These are phyloP conservation scores for Kurtzmaniella cleridarum DNA, from an alignment of 805 yeast species.

Conservation along the genomic window DNA sequence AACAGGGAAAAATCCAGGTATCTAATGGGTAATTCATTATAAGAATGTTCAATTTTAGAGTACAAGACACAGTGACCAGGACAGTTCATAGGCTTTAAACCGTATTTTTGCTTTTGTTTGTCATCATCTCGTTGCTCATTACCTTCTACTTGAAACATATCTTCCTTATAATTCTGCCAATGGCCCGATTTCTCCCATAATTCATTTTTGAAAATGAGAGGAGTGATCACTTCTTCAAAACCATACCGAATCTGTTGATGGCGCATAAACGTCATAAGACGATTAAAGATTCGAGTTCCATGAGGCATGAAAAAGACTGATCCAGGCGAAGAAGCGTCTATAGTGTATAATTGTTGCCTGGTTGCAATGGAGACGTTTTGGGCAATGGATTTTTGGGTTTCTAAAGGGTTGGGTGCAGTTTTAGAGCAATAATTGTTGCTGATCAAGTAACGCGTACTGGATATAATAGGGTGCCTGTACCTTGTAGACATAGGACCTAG, in stretches of 20 bases:
- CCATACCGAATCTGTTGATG: constrained; percentile 75
- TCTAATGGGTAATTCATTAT: constrained; percentile 81
- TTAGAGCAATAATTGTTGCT: too few relatives aligned
- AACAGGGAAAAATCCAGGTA: constrained; percentile 85
- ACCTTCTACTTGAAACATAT: constrained; percentile 86
- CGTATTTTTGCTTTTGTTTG: constrained; percentile 43
- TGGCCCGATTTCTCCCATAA: constrained; percentile 93
- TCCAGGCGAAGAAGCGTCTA: constrained; percentile 84
- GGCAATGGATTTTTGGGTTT: too few relatives aligned
- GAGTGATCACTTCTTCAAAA: constrained; percentile 89
- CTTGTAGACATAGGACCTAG: too few relatives aligned
- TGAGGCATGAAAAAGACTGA: constrained; percentile 88
- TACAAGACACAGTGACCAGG: constrained; percentile 92
- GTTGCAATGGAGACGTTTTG: constrained; percentile 45
- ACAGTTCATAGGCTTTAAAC: constrained; percentile 92
- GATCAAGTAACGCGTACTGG: too few relatives aligned
- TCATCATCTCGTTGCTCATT: constrained; percentile 31
- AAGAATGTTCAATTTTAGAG: constrained; percentile 68
- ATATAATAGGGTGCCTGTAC: too few relatives aligned
- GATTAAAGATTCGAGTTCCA: constrained; percentile 83
- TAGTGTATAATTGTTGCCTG: constrained; percentile 70
- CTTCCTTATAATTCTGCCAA: constrained; percentile 91
- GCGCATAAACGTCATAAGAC: constrained; percentile 76
- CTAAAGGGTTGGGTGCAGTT: too few relatives aligned
- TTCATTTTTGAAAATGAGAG: constrained; percentile 74